Percentiles rank a stretch among this genome's conserved stretches.
phyloP scores from a whole-genome alignment of 2,329 filamentous ascomycete species.

The Thielaviopsis populi region DNA sequence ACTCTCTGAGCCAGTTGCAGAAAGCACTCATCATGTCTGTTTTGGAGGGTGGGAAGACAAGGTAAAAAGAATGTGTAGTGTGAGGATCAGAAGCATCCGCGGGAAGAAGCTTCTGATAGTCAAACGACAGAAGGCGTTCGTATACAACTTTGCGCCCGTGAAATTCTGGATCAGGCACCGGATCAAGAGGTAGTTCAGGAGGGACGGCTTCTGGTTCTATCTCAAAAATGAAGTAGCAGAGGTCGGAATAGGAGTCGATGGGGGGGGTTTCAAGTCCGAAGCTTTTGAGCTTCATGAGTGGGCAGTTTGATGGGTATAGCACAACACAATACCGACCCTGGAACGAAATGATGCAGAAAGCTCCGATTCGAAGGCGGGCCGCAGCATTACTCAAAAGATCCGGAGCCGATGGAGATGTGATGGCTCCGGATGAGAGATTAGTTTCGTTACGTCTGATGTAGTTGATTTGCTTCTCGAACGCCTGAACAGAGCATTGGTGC shows the following conservation, averaged over 20 bases:
- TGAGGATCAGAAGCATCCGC: neutral
- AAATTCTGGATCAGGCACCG: neutral
- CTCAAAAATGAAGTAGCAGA: slow-evolving; percentile 29
- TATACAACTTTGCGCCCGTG: slow-evolving; percentile 21
- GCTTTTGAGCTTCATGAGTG: slow-evolving; percentile 23
- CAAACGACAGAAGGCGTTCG: slow-evolving; percentile 23
- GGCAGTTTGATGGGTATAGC: slow-evolving; percentile 26
- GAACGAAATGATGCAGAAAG: slow-evolving; percentile 26
- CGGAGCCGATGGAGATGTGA: slow-evolving; percentile 14
- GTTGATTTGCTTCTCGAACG: slow-evolving; percentile 20
- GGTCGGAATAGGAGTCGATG: slow-evolving; percentile 12
- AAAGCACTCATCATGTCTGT: slow-evolving; percentile 26
- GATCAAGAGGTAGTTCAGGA: neutral
- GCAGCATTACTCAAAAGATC: slow-evolving; percentile 22
- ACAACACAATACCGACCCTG: slow-evolving; percentile 24
- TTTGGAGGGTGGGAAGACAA: slow-evolving; percentile 33
- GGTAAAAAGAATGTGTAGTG: slow-evolving; percentile 29
- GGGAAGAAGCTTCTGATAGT: slow-evolving; percentile 24
- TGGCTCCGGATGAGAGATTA: slow-evolving; percentile 16
- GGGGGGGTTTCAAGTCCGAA: slow-evolving; percentile 18
- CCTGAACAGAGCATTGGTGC: slow-evolving; percentile 24
- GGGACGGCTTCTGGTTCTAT: slow-evolving; percentile 18
- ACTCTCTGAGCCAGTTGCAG: slow-evolving; percentile 30
- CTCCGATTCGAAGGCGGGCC: slow-evolving; percentile 25
- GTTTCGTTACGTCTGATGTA: neutral